Percentiles rank a stretch among this genome's conserved stretches.
Conservation (phyloP, 495 filamentous ascomycete genomes). For the Neurospora intermedia region DNA sequence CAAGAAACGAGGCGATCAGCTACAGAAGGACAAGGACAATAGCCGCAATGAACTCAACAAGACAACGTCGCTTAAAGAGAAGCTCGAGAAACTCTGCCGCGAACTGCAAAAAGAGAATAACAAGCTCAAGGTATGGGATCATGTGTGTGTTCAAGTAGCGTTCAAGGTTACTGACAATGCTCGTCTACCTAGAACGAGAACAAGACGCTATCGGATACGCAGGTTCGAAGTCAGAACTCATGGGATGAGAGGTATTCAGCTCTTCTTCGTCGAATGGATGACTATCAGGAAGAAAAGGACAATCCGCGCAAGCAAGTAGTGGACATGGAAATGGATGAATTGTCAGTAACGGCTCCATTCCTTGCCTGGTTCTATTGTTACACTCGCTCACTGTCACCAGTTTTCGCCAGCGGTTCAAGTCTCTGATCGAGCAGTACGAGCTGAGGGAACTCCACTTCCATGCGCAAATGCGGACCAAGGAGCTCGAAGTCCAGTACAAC, state of each 20-base stretch:
- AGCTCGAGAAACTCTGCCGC: constrained; percentile 86
- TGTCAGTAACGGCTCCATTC: constrained; percentile 44
- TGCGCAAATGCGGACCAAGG: constrained; percentile 80
- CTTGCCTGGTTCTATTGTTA: not conserved
- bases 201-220: constrained; percentile 71
- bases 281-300: constrained; percentile 66
- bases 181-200: constrained; percentile 64
- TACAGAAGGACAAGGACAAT: constrained; percentile 95
- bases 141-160: not conserved
- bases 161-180: not conserved
- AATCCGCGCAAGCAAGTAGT: constrained; percentile 61
- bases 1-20: constrained; percentile 85
- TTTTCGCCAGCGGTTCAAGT: constrained; percentile 83
- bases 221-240: constrained; percentile 67
- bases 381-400: constrained; percentile 35
- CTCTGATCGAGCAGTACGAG: constrained; percentile 91
- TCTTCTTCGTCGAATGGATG: constrained; percentile 69
- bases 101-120: constrained; percentile 95
- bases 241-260: constrained; percentile 75
- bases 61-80: constrained; percentile 78
- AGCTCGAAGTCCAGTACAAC: constrained; percentile 89
- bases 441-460: constrained; percentile 86
- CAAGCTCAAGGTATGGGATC: constrained; percentile 68
- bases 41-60: constrained; percentile 77
- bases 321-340: constrained; percentile 74